phyloP scores from a whole-genome alignment of 495 filamentous ascomycete genomes.

The Choiromyces venosus region DNA sequence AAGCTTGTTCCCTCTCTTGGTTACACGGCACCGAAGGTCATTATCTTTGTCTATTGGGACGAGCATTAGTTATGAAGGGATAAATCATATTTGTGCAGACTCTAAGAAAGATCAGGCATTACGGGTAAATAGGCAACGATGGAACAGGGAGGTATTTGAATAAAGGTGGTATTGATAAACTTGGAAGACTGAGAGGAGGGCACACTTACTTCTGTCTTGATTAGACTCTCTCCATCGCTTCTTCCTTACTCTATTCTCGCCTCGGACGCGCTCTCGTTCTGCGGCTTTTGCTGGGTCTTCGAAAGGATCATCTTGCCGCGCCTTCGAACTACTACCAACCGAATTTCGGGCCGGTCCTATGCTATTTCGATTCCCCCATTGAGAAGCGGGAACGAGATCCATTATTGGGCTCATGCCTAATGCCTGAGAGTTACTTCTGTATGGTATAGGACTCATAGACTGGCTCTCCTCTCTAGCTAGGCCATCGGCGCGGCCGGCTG shows the following conservation, averaged over 20 bases:
- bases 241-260: constrained; percentile 43
- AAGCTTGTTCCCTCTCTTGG: constrained; percentile 42
- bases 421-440: not conserved
- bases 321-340: not conserved
- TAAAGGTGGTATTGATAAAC: not conserved
- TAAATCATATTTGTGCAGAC: not conserved
- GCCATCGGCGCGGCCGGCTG: not conserved
- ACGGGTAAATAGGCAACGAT: not conserved
- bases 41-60: constrained; percentile 42
- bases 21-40: constrained; percentile 44
- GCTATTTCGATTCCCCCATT: not conserved
- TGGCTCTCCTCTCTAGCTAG: not conserved
- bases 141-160: not conserved
- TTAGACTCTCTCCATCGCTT: constrained; percentile 45
- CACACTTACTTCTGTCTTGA: constrained; percentile 42
- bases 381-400: not conserved
- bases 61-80: constrained; percentile 6
- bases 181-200: not conserved
- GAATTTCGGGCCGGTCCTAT: not conserved
- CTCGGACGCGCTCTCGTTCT: constrained; percentile 42
- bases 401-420: not conserved
- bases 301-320: constrained; percentile 12
- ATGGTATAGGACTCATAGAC: not conserved
- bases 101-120: not conserved
- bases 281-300: constrained; percentile 38